A percentile compares a stretch with the other conserved stretches of the same genome.
phyloP scores from a whole-genome alignment of 768 basidiomycete genomes.

The Tephrocybe sp. region DNA sequence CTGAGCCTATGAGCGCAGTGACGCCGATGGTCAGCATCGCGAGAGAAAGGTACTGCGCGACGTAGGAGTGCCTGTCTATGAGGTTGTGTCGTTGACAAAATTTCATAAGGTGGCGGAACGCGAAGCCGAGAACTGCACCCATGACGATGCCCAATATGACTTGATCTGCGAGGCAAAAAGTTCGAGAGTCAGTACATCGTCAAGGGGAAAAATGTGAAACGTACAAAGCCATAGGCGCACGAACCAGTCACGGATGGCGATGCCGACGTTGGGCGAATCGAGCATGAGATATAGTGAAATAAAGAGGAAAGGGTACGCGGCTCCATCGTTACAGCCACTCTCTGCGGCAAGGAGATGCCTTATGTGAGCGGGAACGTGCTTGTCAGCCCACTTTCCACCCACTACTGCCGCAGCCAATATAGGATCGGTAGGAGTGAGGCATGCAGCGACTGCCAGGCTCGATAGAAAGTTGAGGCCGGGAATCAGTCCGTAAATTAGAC shows the following conservation, averaged over 20 bases:
- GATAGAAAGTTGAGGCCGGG: slow-evolving; percentile 90
- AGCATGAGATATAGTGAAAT: slow-evolving; percentile 86
- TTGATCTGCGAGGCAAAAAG: slow-evolving; percentile 54
- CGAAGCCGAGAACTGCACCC: slow-evolving; percentile 73
- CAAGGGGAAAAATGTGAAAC: slow-evolving; percentile 31
- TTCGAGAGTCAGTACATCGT: slow-evolving; percentile 11
- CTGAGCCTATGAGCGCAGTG: slow-evolving; percentile 82
- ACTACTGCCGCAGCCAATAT: slow-evolving; percentile 91
- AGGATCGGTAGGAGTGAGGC: slow-evolving; percentile 93
- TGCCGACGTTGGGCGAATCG: slow-evolving; percentile 53
- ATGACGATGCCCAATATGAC: slow-evolving; percentile 74
- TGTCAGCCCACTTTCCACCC: slow-evolving; percentile 96
- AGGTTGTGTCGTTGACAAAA: slow-evolving; percentile 85
- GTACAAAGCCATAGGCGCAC: slow-evolving; percentile 82
- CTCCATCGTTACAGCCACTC: slow-evolving; percentile 95
- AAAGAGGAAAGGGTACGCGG: slow-evolving; percentile 93
- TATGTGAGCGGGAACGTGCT: slow-evolving; percentile 89
- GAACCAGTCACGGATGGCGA: slow-evolving; percentile 87
- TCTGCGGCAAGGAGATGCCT: slow-evolving; percentile 69
- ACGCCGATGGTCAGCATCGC: slow-evolving; percentile 85
- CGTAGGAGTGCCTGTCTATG: slow-evolving; percentile 92
- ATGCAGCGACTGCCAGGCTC: slow-evolving; percentile 87
- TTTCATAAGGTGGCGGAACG: slow-evolving; percentile 89
- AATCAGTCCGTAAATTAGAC: slow-evolving; percentile 87
- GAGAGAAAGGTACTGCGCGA: slow-evolving; percentile 88